A percentile compares a stretch with the other conserved stretches of the same genome.
phyloP scores from a whole-genome alignment of 371 early-diverging fungal genomes.

The Batkoa obscura region DNA sequence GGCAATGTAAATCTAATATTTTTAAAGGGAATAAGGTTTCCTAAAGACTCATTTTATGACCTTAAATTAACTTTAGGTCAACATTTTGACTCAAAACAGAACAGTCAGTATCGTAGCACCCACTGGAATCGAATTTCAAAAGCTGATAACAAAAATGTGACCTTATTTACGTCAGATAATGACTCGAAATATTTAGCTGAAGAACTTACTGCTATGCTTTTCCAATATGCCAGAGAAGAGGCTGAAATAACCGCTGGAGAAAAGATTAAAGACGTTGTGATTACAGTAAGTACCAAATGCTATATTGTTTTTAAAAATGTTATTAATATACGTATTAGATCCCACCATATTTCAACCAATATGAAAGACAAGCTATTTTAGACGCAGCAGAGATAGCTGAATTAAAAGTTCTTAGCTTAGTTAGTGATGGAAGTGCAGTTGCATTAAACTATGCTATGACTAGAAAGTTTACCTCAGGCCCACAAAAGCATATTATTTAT shows the following conservation, averaged over 20 bases:
- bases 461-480: conserved; percentile 39
- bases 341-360: conserved; percentile 74
- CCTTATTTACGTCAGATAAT: conserved; percentile 33
- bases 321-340: no score
- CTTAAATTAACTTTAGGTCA: conserved; percentile 71
- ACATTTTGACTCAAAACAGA: conserved; percentile 39
- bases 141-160: conserved; percentile 37
- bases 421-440: conserved; percentile 88
- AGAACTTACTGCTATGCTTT: conserved; percentile 86
- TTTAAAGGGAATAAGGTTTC: conserved; percentile 61
- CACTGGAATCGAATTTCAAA: conserved; percentile 51
- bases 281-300: conserved; percentile 39
- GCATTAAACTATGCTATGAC: conserved; percentile 82
- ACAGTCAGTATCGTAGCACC: conserved; percentile 40
- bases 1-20: not conserved
- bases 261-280: conserved; percentile 63
- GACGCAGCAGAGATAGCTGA: conserved; percentile 89
- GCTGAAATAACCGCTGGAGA: conserved; percentile 61
- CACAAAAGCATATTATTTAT: conserved; percentile 76
- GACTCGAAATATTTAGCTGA: conserved; percentile 34
- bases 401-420: conserved; percentile 54
- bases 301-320: not conserved
- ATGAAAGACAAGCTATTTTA: conserved; percentile 78
- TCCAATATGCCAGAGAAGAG: conserved; percentile 66
- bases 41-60: conserved; percentile 56